Evolutionary conservation across 2,329 filamentous ascomycete genomes (phyloP).

Genomic region (Fonsecaea pugnacius): DNA sequence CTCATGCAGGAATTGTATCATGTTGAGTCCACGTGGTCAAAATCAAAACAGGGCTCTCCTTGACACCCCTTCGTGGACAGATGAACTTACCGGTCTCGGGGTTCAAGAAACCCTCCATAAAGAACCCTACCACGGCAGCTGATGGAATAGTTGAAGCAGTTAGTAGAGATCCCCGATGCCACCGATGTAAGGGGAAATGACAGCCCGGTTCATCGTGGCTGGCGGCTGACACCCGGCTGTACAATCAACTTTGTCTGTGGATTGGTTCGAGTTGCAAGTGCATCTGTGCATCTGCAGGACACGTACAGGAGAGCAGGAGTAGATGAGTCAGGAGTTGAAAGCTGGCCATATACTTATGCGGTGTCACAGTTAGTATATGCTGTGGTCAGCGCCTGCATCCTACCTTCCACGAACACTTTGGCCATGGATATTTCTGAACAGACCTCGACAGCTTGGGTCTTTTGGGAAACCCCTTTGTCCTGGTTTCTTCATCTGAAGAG

Average conservation of each 20-base stretch:
- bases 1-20: slow-evolving; percentile 25
- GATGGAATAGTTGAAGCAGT: neutral
- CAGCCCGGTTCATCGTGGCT: neutral
- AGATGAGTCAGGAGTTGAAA: neutral
- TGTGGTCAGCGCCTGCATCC: neutral
- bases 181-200: neutral
- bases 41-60: neutral
- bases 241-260: neutral
- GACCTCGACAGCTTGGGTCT: neutral
- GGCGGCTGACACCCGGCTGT: neutral
- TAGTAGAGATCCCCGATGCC: neutral
- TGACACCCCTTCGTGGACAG: neutral
- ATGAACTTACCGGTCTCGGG: neutral
- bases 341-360: neutral
- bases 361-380: neutral
- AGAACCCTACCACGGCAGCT: neutral
- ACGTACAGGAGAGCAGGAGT: neutral
- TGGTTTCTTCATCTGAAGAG: neutral
- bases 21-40: slow-evolving; percentile 22
- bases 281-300: neutral
- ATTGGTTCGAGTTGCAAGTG: neutral
- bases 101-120: neutral
- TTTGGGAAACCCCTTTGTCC: neutral
- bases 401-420: neutral
- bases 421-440: neutral